Evolutionary conservation across 2,329 filamentous ascomycete genomes (phyloP).

Genomic region (Ascosphaera apis): DNA sequence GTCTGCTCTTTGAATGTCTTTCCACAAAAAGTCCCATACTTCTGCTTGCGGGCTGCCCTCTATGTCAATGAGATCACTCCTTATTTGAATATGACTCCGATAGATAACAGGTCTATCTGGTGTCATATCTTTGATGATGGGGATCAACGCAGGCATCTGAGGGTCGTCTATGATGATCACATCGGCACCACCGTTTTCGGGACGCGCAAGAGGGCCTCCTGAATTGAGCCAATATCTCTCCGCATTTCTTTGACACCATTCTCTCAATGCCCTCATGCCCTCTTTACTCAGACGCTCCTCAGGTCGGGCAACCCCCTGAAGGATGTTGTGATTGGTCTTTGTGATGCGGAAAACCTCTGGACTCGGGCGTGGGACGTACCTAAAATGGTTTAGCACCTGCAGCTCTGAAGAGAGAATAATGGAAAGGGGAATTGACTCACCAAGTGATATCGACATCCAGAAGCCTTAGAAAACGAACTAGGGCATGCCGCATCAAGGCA

Average conservation of each 20-base stretch:
- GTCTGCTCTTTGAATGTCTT: constrained; percentile 45
- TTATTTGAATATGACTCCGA: constrained; percentile 63
- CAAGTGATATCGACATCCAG: constrained; percentile 48
- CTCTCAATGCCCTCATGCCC: constrained; percentile 37
- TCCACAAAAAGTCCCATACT: constrained; percentile 55
- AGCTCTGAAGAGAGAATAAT: neutral
- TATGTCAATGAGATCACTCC: constrained; percentile 44
- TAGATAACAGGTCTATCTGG: constrained; percentile 58
- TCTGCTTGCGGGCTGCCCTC: constrained; percentile 44
- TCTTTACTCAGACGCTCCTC: constrained; percentile 40
- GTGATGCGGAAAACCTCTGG: constrained; percentile 63
- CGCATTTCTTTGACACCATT: constrained; percentile 54
- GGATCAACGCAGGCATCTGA: constrained; percentile 61
- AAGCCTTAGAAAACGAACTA: constrained; percentile 46
- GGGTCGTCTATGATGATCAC: constrained; percentile 61
- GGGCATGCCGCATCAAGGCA: constrained; percentile 57
- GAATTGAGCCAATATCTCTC: constrained; percentile 49
- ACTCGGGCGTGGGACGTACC: constrained; percentile 54
- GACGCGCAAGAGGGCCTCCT: constrained; percentile 41
- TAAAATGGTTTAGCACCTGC: constrained; percentile 9
- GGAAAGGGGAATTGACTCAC: constrained; percentile 24
- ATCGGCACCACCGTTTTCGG: constrained; percentile 49
- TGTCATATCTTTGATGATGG: constrained; percentile 46
- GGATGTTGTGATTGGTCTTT: constrained; percentile 73
- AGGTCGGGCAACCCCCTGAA: constrained; percentile 50